A percentile compares a stretch with the other conserved stretches of the same genome.
phyloP scores from a whole-genome alignment of 1,139 yeast genomes.

The Taphrina deformans region DNA sequence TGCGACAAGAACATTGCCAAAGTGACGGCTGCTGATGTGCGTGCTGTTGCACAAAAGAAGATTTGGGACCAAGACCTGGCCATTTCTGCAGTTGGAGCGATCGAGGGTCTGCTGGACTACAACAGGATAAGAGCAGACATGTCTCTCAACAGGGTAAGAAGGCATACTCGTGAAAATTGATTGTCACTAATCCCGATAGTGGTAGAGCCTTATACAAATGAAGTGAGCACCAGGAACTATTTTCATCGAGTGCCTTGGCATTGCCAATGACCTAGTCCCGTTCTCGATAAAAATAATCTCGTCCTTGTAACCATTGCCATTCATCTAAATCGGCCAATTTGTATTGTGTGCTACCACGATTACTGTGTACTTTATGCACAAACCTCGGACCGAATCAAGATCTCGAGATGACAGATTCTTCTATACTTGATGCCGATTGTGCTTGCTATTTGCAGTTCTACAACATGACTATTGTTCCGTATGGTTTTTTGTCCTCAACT shows the following conservation, averaged over 20 bases:
- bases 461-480: too few species aligned
- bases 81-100: conserved; percentile 85
- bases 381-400: too few species aligned
- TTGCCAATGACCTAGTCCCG: background rate
- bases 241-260: background rate
- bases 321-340: background rate
- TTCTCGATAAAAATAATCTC: background rate
- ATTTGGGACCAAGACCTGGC: conserved; percentile 79
- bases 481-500: too few species aligned
- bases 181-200: background rate
- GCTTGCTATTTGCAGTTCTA: too few species aligned
- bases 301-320: background rate
- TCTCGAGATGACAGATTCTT: too few species aligned
- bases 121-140: conserved; percentile 46
- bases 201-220: background rate
- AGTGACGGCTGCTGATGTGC: conserved; percentile 75
- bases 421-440: too few species aligned
- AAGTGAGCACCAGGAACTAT: background rate
- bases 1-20: conserved; percentile 80
- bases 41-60: conserved; percentile 84
- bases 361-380: too few species aligned
- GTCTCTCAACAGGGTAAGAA: conserved; percentile 32
- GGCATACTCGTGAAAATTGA: background rate
- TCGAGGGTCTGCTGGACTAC: conserved; percentile 62
- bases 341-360: too few species aligned